Evolutionary conservation across 768 basidiomycete genomes (phyloP).

Genomic region (Xerocomus potaroensis): DNA sequence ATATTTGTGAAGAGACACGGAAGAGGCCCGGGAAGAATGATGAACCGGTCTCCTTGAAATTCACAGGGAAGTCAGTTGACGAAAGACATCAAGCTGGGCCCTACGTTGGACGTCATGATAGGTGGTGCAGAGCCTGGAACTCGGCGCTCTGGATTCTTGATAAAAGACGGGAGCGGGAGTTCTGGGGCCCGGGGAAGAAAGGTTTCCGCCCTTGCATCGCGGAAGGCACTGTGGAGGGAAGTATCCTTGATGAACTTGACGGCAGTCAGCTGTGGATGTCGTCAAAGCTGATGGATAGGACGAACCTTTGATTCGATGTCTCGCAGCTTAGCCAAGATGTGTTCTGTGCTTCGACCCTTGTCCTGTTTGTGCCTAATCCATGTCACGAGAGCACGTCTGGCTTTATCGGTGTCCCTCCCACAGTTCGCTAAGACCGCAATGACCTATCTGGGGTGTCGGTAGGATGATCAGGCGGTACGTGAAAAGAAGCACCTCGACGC

Average conservation of each 20-base stretch:
- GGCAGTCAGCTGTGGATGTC: not conserved
- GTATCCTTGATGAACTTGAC: slow-evolving; percentile 29
- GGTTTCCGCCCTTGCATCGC: slow-evolving; percentile 31
- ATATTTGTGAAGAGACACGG: slow-evolving; percentile 1
- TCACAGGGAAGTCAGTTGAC: not conserved
- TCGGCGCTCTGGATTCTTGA: not conserved
- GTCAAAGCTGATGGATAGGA: not conserved
- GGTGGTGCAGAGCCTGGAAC: not conserved
- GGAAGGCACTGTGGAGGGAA: slow-evolving; percentile 28
- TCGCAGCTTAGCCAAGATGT: slow-evolving; percentile 26
- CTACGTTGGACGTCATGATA: not conserved
- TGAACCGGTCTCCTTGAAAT: not conserved
- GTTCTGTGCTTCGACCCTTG: slow-evolving; percentile 28
- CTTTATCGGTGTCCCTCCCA: slow-evolving; percentile 25
- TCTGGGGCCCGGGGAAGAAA: slow-evolving; percentile 23
- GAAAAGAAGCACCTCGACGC: slow-evolving; percentile 20
- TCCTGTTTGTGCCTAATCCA: slow-evolving; percentile 29
- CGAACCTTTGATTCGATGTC: slow-evolving; percentile 29
- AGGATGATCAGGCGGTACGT: not conserved
- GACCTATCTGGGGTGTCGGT: slow-evolving; percentile 19
- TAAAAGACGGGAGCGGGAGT: slow-evolving; percentile 20
- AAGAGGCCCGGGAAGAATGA: slow-evolving; percentile 2
- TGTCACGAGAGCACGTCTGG: slow-evolving; percentile 25
- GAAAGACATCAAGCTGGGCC: not conserved
- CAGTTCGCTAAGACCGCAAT: slow-evolving; percentile 32